These are phyloP conservation scores for Catharanthus roseus DNA, from an alignment of 257 asterid species.

Conservation along the genomic window DNA sequence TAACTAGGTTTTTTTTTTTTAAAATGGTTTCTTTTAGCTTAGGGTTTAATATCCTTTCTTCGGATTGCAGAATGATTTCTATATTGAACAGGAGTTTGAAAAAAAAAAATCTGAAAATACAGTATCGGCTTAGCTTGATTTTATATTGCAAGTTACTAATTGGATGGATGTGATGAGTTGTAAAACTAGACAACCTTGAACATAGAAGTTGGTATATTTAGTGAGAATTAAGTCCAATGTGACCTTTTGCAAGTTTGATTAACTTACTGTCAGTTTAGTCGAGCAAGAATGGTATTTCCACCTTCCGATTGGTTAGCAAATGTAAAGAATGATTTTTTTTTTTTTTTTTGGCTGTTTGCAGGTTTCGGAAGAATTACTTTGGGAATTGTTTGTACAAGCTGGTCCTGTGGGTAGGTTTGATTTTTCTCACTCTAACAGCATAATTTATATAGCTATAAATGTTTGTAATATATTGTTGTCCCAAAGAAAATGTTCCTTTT, in stretches of 20 bases:
- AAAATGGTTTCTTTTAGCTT: background rate
- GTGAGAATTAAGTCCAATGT: background rate
- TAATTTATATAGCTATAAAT: background rate
- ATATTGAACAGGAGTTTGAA: background rate
- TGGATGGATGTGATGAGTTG: background rate
- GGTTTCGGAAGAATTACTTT: slow-evolving; percentile 82
- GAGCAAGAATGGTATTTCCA: background rate
- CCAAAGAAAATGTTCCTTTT: background rate
- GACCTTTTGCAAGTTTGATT: background rate
- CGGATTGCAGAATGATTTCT: too few species aligned
- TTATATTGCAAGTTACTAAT: background rate
- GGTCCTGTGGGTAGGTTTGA: slow-evolving; percentile 81
- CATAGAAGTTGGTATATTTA: background rate
- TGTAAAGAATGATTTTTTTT: background rate
- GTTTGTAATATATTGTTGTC: background rate
- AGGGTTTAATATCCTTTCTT: background rate
- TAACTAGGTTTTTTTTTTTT: background rate
- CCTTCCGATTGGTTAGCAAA: background rate
- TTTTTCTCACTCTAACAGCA: background rate
- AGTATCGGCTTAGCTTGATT: background rate
- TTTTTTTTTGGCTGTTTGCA: slow-evolving; percentile 22
- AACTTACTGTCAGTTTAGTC: background rate
- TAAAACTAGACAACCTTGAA: background rate
- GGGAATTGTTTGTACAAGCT: slow-evolving; percentile 97
- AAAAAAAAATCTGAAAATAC: too few species aligned